Conservation (phyloP, 805 yeast species). For the Ogataea kodamae region DNA sequence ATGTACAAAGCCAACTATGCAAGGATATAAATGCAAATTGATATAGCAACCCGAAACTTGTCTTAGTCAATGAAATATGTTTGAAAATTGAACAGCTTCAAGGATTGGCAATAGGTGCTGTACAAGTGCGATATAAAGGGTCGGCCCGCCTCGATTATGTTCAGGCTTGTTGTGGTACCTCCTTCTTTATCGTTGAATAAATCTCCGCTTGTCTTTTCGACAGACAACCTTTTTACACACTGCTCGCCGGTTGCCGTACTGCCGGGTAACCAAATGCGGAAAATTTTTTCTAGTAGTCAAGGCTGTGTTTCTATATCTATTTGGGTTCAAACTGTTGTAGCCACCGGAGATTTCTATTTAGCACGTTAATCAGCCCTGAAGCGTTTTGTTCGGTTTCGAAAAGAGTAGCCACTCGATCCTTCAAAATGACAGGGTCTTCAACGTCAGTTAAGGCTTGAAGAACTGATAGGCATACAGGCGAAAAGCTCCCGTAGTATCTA, state of each 20-base stretch:
- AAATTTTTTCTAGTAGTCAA: too few species aligned
- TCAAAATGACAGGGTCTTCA: constrained; percentile 37
- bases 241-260: constrained; percentile 10
- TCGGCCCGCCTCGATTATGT: constrained; percentile 12
- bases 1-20: constrained; percentile 7
- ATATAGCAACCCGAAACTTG: constrained; percentile 9
- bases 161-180: constrained; percentile 12
- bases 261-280: constrained; percentile 14
- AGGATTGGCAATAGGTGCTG: background rate
- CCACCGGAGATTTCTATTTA: constrained; percentile 31
- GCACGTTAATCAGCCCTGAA: constrained; percentile 20
- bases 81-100: too few species aligned
- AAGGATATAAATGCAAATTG: constrained; percentile 6
- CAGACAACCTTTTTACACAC: constrained; percentile 15
- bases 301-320: too few species aligned
- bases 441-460: constrained; percentile 38
- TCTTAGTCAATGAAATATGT: too few species aligned
- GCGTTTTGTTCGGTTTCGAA: constrained; percentile 26
- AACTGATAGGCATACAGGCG: constrained; percentile 40
- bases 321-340: constrained; percentile 26
- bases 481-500: constrained; percentile 60
- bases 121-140: constrained; percentile 4
- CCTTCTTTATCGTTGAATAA: constrained; percentile 7
- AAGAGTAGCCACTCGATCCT: constrained; percentile 38
- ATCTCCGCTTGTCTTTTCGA: constrained; percentile 14